Base-by-base conservation (phyloP, 495 filamentous ascomycete species). In the Beverwykella pulmonaria region DNA sequence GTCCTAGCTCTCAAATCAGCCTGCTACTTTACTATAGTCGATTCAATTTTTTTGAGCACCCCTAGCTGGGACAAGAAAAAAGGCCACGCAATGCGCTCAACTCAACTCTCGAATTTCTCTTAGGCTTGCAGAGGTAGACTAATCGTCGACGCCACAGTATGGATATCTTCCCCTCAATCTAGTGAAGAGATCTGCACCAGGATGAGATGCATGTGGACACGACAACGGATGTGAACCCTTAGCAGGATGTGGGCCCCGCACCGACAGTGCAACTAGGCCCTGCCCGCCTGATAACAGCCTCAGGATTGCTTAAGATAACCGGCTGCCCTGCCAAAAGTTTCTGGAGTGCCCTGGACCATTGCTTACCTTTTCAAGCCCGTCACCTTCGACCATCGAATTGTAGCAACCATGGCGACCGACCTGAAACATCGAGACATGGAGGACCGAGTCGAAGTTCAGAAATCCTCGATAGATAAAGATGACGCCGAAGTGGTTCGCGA, bases 381-480 rank as follows among this genome's bases (percentile, higher is more conserved):
- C 53, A 22, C n/a, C 10, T 7, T 17, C 20, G 5, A 39, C 30
- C 53, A 41, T 23, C 3, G 30, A 57, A 20, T 44, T 23, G 30
- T 25, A 39, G 53, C 34, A 9, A 44, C 32, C 23, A 63, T 54
- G 44, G 20, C 29, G 8, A 15, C 53, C 26, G 54, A 68, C 12
- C 12, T 19, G 15, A 58, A 68, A 23, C 41, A 50, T 25, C 4
- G 25, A 3, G 39, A 68, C 27, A 47, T 41, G 26, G 58, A 68
- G 23, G 52, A 32, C 15, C 59, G 59, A 1, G 20, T 68, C 32
- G 65, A 63, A 34, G 60, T 63, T 23, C 65, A 49, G 25, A 68
- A 68, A 25, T 46, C 63, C n/a, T 63, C 65, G 53, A 63, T 41
- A 23, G 20, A 50, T 2, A 58, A 71, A 15, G 59, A 61, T 41